Conservation (phyloP, 768 basidiomycete genomes). For the Tylopilus subfusipes region DNA sequence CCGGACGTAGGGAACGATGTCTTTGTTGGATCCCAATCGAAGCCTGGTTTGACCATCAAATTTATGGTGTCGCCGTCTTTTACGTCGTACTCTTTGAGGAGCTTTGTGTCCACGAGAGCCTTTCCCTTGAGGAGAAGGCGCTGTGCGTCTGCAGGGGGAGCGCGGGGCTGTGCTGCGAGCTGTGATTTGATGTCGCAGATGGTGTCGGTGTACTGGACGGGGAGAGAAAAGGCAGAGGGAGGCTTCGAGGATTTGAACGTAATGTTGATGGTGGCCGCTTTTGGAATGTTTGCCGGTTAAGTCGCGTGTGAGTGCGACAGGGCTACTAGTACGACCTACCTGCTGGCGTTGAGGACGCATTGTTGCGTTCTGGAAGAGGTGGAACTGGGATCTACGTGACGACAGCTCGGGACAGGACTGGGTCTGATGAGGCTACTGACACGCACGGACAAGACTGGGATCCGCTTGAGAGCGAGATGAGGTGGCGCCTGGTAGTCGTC, state of each 20-base stretch:
- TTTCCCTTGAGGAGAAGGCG: slow-evolving; percentile 93
- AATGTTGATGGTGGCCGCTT: slow-evolving; percentile 46
- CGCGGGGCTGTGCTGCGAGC: slow-evolving; percentile 61
- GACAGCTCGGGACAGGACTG: slow-evolving; percentile 3
- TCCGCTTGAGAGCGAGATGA: slow-evolving; percentile 58
- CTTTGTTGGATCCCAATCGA: slow-evolving; percentile 57
- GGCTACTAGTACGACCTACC: slow-evolving; percentile 28
- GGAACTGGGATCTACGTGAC: slow-evolving; percentile 53
- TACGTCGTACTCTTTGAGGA: slow-evolving; percentile 87
- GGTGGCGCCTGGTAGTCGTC: slow-evolving; percentile 78
- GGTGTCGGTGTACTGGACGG: slow-evolving; percentile 77
- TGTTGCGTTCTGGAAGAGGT: slow-evolving; percentile 53
- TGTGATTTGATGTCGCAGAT: slow-evolving; percentile 75
- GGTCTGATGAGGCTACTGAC: not conserved
- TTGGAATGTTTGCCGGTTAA: slow-evolving; percentile 8
- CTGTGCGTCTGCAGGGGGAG: slow-evolving; percentile 78
- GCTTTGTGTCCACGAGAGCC: slow-evolving; percentile 81
- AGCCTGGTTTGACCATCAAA: slow-evolving; percentile 80
- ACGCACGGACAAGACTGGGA: slow-evolving; percentile 68
- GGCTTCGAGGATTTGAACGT: slow-evolving; percentile 94
- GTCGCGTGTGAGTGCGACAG: slow-evolving; percentile 1
- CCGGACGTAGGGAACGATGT: slow-evolving; percentile 25
- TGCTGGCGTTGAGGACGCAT: slow-evolving; percentile 27
- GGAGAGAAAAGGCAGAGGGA: slow-evolving; percentile 65
- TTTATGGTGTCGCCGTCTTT: slow-evolving; percentile 79